Evolutionary conservation across 257 asterid genomes (phyloP).

Genomic region (Forsythia viridissima): DNA sequence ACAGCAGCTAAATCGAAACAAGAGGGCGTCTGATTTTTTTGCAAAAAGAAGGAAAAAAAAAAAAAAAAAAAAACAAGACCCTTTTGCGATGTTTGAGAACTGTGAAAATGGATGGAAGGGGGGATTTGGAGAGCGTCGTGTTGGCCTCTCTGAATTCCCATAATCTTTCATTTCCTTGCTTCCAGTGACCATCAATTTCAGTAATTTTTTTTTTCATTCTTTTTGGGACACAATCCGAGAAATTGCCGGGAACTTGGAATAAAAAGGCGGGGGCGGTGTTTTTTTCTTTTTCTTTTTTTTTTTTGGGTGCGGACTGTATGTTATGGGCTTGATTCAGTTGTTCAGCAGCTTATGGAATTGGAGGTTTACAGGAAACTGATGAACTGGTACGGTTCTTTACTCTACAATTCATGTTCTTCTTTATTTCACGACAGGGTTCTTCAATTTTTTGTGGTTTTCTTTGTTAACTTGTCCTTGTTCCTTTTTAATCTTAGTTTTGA

Average conservation of each 20-base stretch:
- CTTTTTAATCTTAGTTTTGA: neutral
- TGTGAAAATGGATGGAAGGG: constrained; percentile 59
- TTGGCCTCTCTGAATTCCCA: constrained; percentile 81
- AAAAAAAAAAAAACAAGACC: neutral
- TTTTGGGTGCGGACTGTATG: no score
- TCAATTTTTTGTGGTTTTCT: neutral
- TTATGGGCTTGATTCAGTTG: neutral
- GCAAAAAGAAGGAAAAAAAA: neutral
- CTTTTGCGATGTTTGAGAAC: constrained; percentile 51
- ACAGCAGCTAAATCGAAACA: constrained; percentile 9
- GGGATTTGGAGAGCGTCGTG: constrained; percentile 78
- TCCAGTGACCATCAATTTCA: constrained; percentile 34
- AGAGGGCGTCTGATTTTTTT: neutral
- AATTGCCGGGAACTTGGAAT: neutral
- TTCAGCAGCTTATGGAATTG: constrained; percentile 24
- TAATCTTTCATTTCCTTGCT: constrained; percentile 7
- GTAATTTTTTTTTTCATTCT: neutral
- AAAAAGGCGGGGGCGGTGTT: neutral
- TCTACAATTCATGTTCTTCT: neutral
- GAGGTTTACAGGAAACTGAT: neutral
- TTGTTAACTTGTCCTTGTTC: neutral
- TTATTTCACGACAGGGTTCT: neutral
- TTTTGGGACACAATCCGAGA: neutral
- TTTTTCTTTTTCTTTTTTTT: neutral
- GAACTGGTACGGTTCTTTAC: constrained; percentile 23